Conservation (phyloP, 139 green algal species). For the Astrephomene gubernaculifera region DNA sequence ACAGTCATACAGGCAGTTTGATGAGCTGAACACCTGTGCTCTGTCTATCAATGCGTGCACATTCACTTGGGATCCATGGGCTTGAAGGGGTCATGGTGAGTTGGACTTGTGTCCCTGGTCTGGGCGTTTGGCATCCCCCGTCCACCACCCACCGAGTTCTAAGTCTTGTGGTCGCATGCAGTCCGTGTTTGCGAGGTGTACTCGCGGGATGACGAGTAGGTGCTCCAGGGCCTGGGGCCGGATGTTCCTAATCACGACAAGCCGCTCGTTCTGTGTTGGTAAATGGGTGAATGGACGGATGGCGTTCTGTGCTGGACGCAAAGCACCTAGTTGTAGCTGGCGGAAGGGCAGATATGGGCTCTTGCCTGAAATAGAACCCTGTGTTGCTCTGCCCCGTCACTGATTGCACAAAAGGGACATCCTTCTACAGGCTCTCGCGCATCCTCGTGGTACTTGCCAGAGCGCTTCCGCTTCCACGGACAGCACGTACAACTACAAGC, state of each 20-base stretch:
- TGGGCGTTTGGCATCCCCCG: too few species aligned
- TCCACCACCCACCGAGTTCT: conserved; percentile 39
- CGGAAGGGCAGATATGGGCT: not conserved
- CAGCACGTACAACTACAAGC: too few species aligned
- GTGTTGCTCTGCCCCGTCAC: not conserved
- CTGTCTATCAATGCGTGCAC: too few species aligned
- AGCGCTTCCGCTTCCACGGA: too few species aligned
- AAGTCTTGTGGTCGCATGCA: conserved; percentile 28
- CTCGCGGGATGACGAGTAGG: conserved; percentile 46
- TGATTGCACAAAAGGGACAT: conserved; percentile 5
- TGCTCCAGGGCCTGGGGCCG: conserved; percentile 34
- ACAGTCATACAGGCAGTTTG: too few species aligned
- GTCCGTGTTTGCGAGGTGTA: conserved; percentile 47
- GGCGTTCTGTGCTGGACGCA: not conserved
- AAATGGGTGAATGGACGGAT: too few species aligned
- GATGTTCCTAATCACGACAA: conserved; percentile 52
- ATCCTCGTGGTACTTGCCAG: too few species aligned
- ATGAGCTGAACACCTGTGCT: too few species aligned
- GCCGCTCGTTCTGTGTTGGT: conserved; percentile 36
- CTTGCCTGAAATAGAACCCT: not conserved
- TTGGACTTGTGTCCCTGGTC: too few species aligned
- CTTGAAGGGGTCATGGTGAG: too few species aligned
- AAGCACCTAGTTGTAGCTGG: not conserved
- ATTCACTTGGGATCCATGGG: too few species aligned
- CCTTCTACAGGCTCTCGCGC: not conserved